Base-by-base conservation (phyloP, 1,139 yeast species). In the Schwanniomyces etchellsii region DNA sequence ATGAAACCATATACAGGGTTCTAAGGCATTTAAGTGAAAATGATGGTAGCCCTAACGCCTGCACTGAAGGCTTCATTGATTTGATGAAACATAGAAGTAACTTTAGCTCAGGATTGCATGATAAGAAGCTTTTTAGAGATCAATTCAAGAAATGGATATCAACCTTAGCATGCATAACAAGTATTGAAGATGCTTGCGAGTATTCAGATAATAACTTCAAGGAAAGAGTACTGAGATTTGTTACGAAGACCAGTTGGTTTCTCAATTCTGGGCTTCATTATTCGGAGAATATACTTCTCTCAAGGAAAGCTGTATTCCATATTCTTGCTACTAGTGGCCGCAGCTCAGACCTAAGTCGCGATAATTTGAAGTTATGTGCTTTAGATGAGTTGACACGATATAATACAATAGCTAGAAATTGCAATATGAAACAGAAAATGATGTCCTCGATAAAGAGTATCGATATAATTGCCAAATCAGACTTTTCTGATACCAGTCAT, bases 391-490 rank as follows among this genome's bases (percentile, higher is more conserved):
- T 73, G 6, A 49, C 60, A 4, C 44, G 65, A 16, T 70, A 68
- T 37, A 70, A 65, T 13, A 44, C 52, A 17, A 36, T 64, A 14
- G 59, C 74, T 3, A 58, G 77, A 16, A 28, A 38, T 5, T 42
- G 50, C 3, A 35, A 41, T 0, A 63, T 66, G 24, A 48, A 44
- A 5, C 84, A 77, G 39, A 70, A 69, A 39, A 60, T 73, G 34
- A 52, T 77, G 2, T 74, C 69, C 34, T 60, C 78, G 1, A 57
- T 78, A 0, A 57, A 75, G 9, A 48, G 66, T 21, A 46, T 80
- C 17, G 64, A 70, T 30, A 55, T 56, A 9, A 39, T 72, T 7
- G 52, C 61, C 2, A 50, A 51, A 11, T 26, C 37, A 2, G 40
- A 45, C 24, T 44, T 52, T 30, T 22, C 31, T 4, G 28, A 39